These are phyloP conservation scores for Cryptococcus hybrid DNA, from an alignment of 1,284 basidiomycete species.

Conservation along the genomic window DNA sequence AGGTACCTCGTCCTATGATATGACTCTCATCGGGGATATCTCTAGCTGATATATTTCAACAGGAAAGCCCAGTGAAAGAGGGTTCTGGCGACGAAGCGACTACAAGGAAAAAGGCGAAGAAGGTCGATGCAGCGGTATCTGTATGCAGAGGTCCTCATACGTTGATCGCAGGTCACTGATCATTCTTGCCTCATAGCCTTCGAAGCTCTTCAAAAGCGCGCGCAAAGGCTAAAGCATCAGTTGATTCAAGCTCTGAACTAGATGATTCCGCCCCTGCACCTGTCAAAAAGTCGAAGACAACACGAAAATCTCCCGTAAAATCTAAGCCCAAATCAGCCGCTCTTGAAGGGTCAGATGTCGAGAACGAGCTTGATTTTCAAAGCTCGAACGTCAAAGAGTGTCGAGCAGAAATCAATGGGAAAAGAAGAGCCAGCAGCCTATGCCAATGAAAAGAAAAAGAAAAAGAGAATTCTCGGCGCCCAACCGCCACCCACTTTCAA, in stretches of 20 bases:
- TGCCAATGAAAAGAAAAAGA: slow-evolving; percentile 43
- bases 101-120: slow-evolving; percentile 30
- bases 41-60: neutral
- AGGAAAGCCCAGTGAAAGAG: slow-evolving; percentile 24
- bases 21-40: too few relatives aligned
- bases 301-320: slow-evolving; percentile 9
- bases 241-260: neutral
- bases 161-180: too few relatives aligned
- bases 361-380: slow-evolving; percentile 8
- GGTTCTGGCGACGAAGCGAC: slow-evolving; percentile 23
- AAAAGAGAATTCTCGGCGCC: slow-evolving; percentile 37
- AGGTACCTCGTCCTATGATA: slow-evolving; percentile 7
- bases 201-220: neutral
- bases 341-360: slow-evolving; percentile 13
- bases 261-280: slow-evolving; percentile 4
- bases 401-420: too few relatives aligned
- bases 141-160: too few relatives aligned
- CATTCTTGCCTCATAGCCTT: too few relatives aligned
- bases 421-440: too few relatives aligned
- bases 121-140: neutral
- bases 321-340: slow-evolving; percentile 7
- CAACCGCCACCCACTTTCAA: slow-evolving; percentile 27
- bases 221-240: neutral
- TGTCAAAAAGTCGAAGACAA: slow-evolving; percentile 3
- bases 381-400: too few relatives aligned